phyloP scores from a whole-genome alignment of 192 early-diverging fungal genomes.

The Linnemannia elongata region DNA sequence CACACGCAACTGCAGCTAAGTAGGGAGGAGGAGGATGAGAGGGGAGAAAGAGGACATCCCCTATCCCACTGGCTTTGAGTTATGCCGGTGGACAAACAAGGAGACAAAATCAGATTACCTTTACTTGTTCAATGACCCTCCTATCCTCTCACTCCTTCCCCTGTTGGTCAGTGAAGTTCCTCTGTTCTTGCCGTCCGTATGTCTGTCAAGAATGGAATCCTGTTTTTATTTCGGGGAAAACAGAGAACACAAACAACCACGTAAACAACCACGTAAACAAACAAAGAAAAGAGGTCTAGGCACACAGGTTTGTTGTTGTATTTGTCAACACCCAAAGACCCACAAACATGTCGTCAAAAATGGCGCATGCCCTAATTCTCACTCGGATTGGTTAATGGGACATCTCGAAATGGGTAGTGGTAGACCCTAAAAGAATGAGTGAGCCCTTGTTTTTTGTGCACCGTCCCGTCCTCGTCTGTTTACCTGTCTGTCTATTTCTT shows the following conservation, averaged over 20 bases:
- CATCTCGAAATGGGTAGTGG: not conserved
- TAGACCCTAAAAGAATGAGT: too few species aligned
- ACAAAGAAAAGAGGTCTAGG: not conserved
- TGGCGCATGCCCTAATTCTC: not conserved
- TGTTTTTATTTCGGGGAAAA: not conserved
- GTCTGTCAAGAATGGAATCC: not conserved
- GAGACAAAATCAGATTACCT: too few species aligned
- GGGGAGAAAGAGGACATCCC: not conserved
- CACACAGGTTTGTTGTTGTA: not conserved
- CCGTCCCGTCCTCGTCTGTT: not conserved
- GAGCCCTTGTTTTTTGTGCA: not conserved
- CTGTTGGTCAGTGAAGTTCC: too few species aligned
- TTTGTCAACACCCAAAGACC: not conserved
- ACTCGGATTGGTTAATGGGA: not conserved
- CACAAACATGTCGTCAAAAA: not conserved
- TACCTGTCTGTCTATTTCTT: too few species aligned
- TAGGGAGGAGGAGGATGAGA: not conserved
- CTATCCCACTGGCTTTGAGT: not conserved
- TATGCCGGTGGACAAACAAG: too few species aligned
- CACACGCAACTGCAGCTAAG: not conserved
- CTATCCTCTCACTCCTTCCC: too few species aligned
- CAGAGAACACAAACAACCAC: too few species aligned
- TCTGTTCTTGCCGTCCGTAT: too few species aligned
- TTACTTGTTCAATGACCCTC: too few species aligned
- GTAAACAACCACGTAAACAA: too few species aligned